Conservation (phyloP, 306 rosid genomes). For the Spatholobus suberectus region DNA sequence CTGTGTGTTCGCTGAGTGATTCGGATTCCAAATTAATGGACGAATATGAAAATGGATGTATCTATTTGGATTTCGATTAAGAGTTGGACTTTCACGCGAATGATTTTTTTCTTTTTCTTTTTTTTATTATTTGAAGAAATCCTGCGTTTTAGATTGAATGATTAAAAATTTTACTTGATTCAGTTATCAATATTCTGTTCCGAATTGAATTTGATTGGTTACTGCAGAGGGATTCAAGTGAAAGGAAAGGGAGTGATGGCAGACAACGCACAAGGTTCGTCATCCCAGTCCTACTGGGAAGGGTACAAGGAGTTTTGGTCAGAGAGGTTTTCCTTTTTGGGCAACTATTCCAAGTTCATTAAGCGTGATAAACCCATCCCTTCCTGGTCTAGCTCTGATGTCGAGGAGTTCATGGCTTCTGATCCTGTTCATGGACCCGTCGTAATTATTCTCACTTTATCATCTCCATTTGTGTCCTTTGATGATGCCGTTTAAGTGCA, state of each 20-base stretch:
- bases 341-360: constrained; percentile 57
- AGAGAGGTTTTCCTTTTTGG: constrained; percentile 69
- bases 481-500: neutral
- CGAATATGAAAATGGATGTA: neutral
- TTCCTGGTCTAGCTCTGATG: constrained; percentile 72
- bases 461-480: constrained; percentile 13
- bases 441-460: constrained; percentile 45
- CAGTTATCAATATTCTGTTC: neutral
- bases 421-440: constrained; percentile 82
- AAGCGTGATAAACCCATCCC: constrained; percentile 69
- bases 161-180: constrained; percentile 24
- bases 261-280: constrained; percentile 40
- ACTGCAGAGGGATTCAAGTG: constrained; percentile 31
- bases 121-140: neutral
- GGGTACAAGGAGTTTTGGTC: constrained; percentile 74
- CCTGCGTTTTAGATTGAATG: neutral
- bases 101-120: no score
- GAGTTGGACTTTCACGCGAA: neutral
- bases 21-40: neutral
- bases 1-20: neutral
- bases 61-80: neutral
- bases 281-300: constrained; percentile 62
- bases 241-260: constrained; percentile 45
- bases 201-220: neutral
- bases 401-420: constrained; percentile 71